A percentile compares a stretch with the other conserved stretches of the same genome.
phyloP scores from a whole-genome alignment of 169 alveolate genomes.

The Hepatocystis sp. region DNA sequence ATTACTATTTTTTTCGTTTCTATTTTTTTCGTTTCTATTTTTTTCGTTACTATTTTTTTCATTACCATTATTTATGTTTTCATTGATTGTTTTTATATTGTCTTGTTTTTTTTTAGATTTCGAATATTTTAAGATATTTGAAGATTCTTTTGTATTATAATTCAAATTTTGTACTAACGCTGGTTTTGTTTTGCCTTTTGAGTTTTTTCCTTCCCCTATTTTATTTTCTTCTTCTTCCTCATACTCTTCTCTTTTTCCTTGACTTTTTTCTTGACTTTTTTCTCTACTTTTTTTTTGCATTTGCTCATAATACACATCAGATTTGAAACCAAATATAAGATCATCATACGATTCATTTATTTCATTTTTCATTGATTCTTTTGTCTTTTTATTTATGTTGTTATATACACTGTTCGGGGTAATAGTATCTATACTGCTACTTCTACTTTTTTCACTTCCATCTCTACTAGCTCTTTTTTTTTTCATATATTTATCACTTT shows the following conservation, averaged over 20 bases:
- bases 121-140: constrained; percentile 10
- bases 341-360: constrained; percentile 41
- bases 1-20: not conserved
- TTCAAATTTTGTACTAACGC: not conserved
- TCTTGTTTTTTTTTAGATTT: not conserved
- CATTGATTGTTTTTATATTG: too few species aligned
- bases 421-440: not conserved
- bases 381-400: not conserved
- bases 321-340: constrained; percentile 17
- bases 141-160: constrained; percentile 5
- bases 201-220: not conserved
- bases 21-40: not conserved
- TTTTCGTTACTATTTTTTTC: not conserved
- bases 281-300: constrained; percentile 1
- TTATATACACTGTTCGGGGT: constrained; percentile 23
- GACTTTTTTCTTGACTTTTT: not conserved
- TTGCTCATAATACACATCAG: not conserved
- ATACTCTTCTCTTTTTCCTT: not conserved
- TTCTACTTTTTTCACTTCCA: not conserved
- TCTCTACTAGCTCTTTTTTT: too few species aligned
- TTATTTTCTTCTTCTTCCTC: too few species aligned
- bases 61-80: not conserved
- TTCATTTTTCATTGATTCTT: not conserved
- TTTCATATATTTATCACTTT: too few species aligned
- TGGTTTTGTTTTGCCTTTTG: not conserved